These are phyloP conservation scores for Gossypium longicalyx DNA, from an alignment of 345 rosid genomes.

Conservation along the genomic window DNA sequence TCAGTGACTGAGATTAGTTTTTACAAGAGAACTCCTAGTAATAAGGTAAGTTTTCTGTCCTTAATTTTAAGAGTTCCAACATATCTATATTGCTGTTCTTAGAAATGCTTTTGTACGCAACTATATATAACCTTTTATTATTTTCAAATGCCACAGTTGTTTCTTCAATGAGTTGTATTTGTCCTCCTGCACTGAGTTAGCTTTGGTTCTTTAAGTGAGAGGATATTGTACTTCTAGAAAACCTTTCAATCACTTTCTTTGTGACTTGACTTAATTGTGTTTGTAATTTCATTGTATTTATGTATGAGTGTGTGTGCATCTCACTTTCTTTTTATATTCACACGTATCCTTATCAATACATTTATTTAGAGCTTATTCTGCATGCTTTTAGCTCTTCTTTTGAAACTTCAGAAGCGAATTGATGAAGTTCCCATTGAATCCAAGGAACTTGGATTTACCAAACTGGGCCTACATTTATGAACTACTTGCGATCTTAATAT, in stretches of 20 bases:
- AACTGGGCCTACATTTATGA: slow-evolving; percentile 87
- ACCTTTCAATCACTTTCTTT: not conserved
- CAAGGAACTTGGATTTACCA: slow-evolving; percentile 78
- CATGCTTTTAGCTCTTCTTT: slow-evolving; percentile 63
- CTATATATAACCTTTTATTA: not conserved
- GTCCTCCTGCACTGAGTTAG: slow-evolving; percentile 1
- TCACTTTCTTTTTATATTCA: not conserved
- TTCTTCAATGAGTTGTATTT: not conserved
- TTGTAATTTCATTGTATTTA: not conserved
- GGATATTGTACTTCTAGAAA: slow-evolving; percentile 11
- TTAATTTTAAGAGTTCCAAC: too few species aligned
- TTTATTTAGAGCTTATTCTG: not conserved
- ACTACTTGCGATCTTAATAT: slow-evolving; percentile 76
- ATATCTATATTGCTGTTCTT: too few species aligned
- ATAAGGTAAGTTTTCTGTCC: too few species aligned
- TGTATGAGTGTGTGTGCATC: not conserved
- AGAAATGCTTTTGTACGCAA: not conserved
- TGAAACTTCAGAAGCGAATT: slow-evolving; percentile 82
- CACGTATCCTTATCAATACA: not conserved
- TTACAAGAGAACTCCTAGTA: too few species aligned
- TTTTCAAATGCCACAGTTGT: not conserved
- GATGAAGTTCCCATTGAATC: slow-evolving; percentile 71
- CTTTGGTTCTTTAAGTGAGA: not conserved
- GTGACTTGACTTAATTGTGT: not conserved
- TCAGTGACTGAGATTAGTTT: too few species aligned